Conservation (phyloP, 2,329 filamentous ascomycete species). For the Apiospora koreana region DNA sequence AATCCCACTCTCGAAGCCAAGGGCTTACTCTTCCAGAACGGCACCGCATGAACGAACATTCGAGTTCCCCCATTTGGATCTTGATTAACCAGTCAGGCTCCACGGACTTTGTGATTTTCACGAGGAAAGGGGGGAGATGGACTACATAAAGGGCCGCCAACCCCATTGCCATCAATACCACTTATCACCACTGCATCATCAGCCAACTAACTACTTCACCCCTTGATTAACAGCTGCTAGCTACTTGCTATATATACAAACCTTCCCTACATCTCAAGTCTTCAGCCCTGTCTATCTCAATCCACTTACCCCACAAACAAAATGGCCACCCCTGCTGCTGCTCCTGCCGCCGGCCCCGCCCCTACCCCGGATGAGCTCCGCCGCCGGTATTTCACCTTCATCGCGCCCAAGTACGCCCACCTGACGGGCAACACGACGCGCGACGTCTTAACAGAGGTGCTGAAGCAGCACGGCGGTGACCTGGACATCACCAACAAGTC, state of each 20-base stretch:
- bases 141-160: not conserved
- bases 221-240: not conserved
- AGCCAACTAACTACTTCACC: not conserved
- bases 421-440: conserved; percentile 32
- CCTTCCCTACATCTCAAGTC: not conserved
- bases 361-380: conserved; percentile 11
- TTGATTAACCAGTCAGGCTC: too few species aligned
- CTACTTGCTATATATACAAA: not conserved
- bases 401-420: conserved; percentile 27
- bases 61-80: not conserved
- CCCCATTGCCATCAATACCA: not conserved
- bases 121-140: not conserved
- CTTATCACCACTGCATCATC: not conserved
- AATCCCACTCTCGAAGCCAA: not conserved
- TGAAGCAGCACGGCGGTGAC: conserved; percentile 12
- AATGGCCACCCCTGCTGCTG: not conserved
- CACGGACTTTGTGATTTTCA: too few species aligned
- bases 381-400: conserved; percentile 25
- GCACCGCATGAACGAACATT: not conserved
- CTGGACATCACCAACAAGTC: conserved; percentile 28
- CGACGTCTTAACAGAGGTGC: conserved; percentile 21
- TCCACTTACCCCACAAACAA: not conserved
- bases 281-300: not conserved
- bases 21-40: not conserved
- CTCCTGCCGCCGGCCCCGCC: not conserved